Evolutionary conservation across 208 protist species (phyloP), one percentile per base, ranked within the genome.

Genomic region (Polymyxa betae): DNA sequence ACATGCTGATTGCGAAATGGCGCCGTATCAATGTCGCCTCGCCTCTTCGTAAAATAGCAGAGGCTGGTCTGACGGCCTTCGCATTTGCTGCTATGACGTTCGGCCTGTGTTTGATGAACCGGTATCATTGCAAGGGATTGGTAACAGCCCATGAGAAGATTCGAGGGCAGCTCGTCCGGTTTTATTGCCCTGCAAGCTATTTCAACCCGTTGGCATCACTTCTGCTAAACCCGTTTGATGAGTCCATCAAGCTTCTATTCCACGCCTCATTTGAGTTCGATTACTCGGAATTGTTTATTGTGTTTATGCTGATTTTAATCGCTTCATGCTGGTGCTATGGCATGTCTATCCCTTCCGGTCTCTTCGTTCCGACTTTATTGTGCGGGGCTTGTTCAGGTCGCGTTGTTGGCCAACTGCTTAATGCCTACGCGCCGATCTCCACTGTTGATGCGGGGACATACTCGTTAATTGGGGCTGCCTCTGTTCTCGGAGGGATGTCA

Each of bases 1-100:
- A 97, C 91, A 88, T 45, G 5, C 43, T 45, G 12, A 49, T 95
- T 0, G 90, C 92, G 0, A 1, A n/a, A 40, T 93, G 92, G 29
- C 89, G 95, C 41, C 0, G 54, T 0, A 44, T 91, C 10, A 60
- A 93, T 38, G 87, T 95, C 38, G 68, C 0, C 0, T 20, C 10
- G 32, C 43, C 43, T 44, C n/a, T 38, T 20, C 35, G 78, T 45
- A 16, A 35, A 40, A 38, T 46, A 60, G 54, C 10, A 52, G 93
- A 82, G 90, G 88, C 0, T 12, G 89, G 0, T 90, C 94, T 41
- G 94, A 92, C n/a, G 45, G 68, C 1, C n/a, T 24, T 24, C 0
- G 0, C 92, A 24, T 88, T 94, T 77, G 77, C 78, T 52, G 43
- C 60, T 49, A 24, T 10, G 1, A 32, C 38, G n/a, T 54, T 60